Conservation (phyloP, 306 rosid species). For the Vachellia pachyceras region DNA sequence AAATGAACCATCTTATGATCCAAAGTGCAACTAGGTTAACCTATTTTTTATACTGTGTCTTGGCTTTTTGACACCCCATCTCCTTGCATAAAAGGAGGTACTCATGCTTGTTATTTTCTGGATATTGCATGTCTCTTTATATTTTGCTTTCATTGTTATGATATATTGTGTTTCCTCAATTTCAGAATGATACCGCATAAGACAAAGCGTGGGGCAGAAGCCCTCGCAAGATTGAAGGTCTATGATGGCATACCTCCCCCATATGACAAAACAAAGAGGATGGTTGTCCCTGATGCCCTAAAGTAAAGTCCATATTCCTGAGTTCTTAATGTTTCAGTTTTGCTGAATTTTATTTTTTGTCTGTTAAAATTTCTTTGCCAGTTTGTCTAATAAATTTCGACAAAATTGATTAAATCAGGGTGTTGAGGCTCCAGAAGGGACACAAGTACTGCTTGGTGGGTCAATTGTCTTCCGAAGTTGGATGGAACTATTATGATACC, state of each 20-base stretch:
- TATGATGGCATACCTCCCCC: conserved; percentile 54
- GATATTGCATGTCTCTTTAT: not conserved
- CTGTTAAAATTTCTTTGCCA: not conserved
- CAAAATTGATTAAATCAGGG: conserved; percentile 36
- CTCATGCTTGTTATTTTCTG: not conserved
- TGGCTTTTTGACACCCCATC: not conserved
- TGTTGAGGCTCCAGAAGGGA: conserved; percentile 56
- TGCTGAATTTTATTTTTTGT: not conserved
- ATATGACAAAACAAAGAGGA: conserved; percentile 49
- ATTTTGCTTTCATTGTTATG: not conserved
- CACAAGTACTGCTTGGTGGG: conserved; percentile 58
- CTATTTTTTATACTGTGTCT: not conserved
- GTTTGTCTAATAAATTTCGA: conserved; percentile 1
- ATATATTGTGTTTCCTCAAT: not conserved
- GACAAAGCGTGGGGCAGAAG: conserved; percentile 54
- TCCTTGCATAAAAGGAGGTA: not conserved
- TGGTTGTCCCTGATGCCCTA: conserved; percentile 59
- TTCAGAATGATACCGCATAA: conserved; percentile 54
- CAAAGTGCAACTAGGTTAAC: not conserved
- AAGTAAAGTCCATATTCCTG: conserved; percentile 16
- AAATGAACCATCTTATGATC: not conserved
- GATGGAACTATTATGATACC: conserved; percentile 56
- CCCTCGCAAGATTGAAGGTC: conserved; percentile 53
- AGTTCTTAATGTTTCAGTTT: not conserved
- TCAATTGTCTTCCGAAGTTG: conserved; percentile 52